These are phyloP conservation scores for Kondoa malvinella DNA, from an alignment of 768 basidiomycete genomes.

Conservation along the genomic window DNA sequence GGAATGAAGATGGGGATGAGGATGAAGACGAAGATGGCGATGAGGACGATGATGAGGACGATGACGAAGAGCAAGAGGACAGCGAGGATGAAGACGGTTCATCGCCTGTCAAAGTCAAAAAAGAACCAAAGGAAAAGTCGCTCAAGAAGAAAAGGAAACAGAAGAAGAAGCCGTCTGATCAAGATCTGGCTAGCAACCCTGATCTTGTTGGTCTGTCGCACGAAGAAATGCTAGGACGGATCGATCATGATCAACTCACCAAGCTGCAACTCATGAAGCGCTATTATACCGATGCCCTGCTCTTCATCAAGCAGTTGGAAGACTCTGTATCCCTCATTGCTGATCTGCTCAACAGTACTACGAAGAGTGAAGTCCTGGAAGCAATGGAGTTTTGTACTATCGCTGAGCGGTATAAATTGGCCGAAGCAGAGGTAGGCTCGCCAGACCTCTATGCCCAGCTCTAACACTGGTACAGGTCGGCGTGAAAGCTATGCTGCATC, in stretches of 20 bases:
- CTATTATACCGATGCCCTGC: slow-evolving; percentile 69
- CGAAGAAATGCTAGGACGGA: slow-evolving; percentile 53
- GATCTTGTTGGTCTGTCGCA: slow-evolving; percentile 52
- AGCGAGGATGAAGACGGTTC: slow-evolving; percentile 34
- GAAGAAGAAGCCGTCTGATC: slow-evolving; percentile 27
- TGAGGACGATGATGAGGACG: slow-evolving; percentile 36
- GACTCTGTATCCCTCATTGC: slow-evolving; percentile 42
- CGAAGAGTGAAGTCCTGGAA: slow-evolving; percentile 37
- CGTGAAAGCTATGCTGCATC: slow-evolving; percentile 87
- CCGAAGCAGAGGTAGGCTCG: slow-evolving; percentile 47
- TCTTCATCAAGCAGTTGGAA: slow-evolving; percentile 58
- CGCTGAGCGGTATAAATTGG: slow-evolving; percentile 62
- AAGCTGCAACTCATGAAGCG: slow-evolving; percentile 59
- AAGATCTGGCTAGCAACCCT: slow-evolving; percentile 21
- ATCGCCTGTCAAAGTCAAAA: slow-evolving; percentile 23
- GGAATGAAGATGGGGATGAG: slow-evolving; percentile 24
- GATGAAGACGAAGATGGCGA: slow-evolving; percentile 13
- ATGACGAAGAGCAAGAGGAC: slow-evolving; percentile 31
- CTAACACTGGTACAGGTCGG: slow-evolving; percentile 42
- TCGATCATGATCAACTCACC: slow-evolving; percentile 50
- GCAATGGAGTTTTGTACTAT: slow-evolving; percentile 62
- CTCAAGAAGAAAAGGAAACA: slow-evolving; percentile 15
- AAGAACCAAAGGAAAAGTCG: slow-evolving; percentile 31
- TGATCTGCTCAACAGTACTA: slow-evolving; percentile 62
- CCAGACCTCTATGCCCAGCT: slow-evolving; percentile 12